Evolutionary conservation across 768 basidiomycete genomes (phyloP), one percentile per base, ranked within the genome.

Genomic region (Boletus patriciae): DNA sequence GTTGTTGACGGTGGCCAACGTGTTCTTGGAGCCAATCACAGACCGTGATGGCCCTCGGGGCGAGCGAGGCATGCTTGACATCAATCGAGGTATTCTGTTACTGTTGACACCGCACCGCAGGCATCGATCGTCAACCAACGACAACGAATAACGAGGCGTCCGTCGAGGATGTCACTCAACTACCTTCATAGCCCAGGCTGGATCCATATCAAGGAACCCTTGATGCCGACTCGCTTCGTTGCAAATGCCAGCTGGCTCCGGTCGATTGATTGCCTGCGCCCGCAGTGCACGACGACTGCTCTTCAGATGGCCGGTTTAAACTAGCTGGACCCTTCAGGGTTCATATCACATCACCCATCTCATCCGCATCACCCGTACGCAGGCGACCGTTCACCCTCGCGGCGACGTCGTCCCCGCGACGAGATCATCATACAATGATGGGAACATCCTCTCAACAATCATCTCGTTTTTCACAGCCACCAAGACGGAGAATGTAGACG

Each of bases 11-110:
- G 23, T 41, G 36, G 4, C 8, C 57, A 46, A 40, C 64, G 37
- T 53, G 53, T 37, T 52, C 53, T 62, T 49, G 62, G 53, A 60
- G 58, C 58, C 34, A 29, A 49, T 52, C 62, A 62, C 43, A 38
- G 62, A 42, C 53, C 34, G 6, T 13, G 10, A 51, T 50, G 3
- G 45, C 27, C 52, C 27, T 25, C 33, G 29, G 18, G 31, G 36
- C 33, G 27, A 48, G 16, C 29, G 54, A 49, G 49, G 61, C 54
- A 47, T 50, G 23, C 49, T 41, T 46, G 36, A 33, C 29, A 51
- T 50, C 47, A 9, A 55, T 61, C 23, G 15, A 43, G 12, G 33
- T 36, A 44, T 58, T 38, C 23, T 6, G 37, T 9, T 40, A 47
- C 40, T 21, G 36, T n/a, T n/a, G n/a, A 12, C 37, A 44, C 27